Base-by-base conservation (phyloP, 257 asterid genomes). In the Lycium barbarum region DNA sequence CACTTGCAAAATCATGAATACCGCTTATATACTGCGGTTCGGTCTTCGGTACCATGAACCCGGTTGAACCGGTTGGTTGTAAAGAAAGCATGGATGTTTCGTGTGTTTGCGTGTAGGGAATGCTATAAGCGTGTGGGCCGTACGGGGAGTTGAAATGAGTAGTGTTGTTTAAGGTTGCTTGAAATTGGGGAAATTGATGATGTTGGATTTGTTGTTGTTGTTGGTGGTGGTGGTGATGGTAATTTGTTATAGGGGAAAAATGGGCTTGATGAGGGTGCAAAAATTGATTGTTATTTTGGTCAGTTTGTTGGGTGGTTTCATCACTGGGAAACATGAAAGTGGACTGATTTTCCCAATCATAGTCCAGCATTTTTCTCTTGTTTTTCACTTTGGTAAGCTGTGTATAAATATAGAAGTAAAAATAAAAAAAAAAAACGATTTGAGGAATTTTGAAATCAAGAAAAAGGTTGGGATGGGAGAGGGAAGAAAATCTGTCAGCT, bases 311-410 rank as follows among this genome's bases (percentile, higher is more conserved):
- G 1, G 54, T 80, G 15, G 85, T 88, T 79, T 96, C 97, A 0
- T 95, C 97, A 20, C 81, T 91, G 38, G 94, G 82, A 65, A 94
- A 91, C 91, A 96, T 93, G 86, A 91, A 87, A 83, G 92, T 36
- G 0, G 97, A 90, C 36, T 95, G 96, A 90, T 90, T 94, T 6
- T 93, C 96, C 99, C 99, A 95, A 85, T 92, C 98, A 51, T 95
- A 96, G 70, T 94, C 95, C 99, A 96, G 84, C 99, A 96, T 96
- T 79, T 59, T 80, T 33, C 5, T 13, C 18, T 49, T 26, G 1
- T 79, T 83, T 51, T 62, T 84, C 79, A 61, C 68, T 71, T 67
- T 20, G 63, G 26, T 38, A 40, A 20, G 14, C 13, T n/a, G 26
- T 43, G 62, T 4, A 63, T 62, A 26, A 82, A 65, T 15, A 65